A percentile compares a stretch with the other conserved stretches of the same genome.
phyloP scores from a whole-genome alignment of 2,329 filamentous ascomycete genomes.

The Cercospora sp. region DNA sequence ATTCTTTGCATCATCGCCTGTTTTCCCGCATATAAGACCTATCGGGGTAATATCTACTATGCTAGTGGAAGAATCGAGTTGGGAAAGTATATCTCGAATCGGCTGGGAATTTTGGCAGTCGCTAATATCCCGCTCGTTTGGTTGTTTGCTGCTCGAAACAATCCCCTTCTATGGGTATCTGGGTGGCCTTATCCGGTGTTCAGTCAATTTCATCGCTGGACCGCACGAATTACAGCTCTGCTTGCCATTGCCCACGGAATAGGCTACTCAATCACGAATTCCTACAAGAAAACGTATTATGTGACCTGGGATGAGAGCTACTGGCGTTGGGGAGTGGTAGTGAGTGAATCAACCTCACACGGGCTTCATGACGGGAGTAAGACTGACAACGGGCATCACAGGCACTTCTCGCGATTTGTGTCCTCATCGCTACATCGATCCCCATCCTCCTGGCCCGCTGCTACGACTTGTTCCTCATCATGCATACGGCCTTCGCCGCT shows the following conservation, averaged over 20 bases:
- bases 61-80: slow-evolving; percentile 25
- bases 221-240: slow-evolving; percentile 63
- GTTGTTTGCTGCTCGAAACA: slow-evolving; percentile 68
- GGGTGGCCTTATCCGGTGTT: slow-evolving; percentile 69
- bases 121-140: slow-evolving; percentile 65
- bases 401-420: slow-evolving; percentile 47
- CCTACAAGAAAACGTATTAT: slow-evolving; percentile 41
- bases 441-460: slow-evolving; percentile 53
- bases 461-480: slow-evolving; percentile 55
- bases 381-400: slow-evolving; percentile 5
- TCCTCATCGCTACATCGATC: slow-evolving; percentile 50
- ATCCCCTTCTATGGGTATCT: slow-evolving; percentile 64
- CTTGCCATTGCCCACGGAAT: slow-evolving; percentile 64
- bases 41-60: slow-evolving; percentile 51
- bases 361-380: not conserved
- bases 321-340: slow-evolving; percentile 54
- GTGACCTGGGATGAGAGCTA: slow-evolving; percentile 46
- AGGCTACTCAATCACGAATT: slow-evolving; percentile 47
- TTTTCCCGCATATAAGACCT: slow-evolving; percentile 48
- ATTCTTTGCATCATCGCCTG: slow-evolving; percentile 48
- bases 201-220: slow-evolving; percentile 67
- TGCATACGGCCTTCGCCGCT: slow-evolving; percentile 56
- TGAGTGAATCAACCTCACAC: slow-evolving; percentile 25
- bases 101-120: slow-evolving; percentile 64
- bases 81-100: slow-evolving; percentile 59